Percentiles rank a stretch among this genome's conserved stretches.
phyloP scores from a whole-genome alignment of 306 rosid species.

The Alnus rubra region DNA sequence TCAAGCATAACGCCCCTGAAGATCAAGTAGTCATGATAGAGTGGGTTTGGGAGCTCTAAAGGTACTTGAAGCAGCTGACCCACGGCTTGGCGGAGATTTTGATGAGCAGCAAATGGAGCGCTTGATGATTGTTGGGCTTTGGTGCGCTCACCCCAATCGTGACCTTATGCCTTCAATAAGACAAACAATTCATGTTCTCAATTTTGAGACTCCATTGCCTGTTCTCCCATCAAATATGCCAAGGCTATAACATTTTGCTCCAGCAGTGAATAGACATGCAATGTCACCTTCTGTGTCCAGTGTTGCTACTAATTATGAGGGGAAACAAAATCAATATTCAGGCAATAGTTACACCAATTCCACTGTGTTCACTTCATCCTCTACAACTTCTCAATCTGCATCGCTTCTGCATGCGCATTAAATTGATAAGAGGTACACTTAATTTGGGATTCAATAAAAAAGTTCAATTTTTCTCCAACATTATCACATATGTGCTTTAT shows the following conservation, averaged over 20 bases:
- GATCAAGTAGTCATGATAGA: background rate
- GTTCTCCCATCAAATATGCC: background rate
- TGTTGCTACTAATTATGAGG: too few species aligned
- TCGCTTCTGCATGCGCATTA: too few species aligned
- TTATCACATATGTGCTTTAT: too few species aligned
- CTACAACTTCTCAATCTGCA: too few species aligned
- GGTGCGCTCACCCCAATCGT: background rate
- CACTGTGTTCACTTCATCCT: too few species aligned
- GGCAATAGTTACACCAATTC: too few species aligned
- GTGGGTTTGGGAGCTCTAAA: background rate
- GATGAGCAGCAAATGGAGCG: background rate
- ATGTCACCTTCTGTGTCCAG: too few species aligned
- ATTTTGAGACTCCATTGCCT: background rate
- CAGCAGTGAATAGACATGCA: background rate
- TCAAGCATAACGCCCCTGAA: background rate
- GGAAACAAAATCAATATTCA: too few species aligned
- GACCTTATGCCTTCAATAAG: background rate
- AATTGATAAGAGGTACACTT: too few species aligned
- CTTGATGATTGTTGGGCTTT: background rate
- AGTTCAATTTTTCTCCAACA: too few species aligned
- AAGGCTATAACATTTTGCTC: background rate
- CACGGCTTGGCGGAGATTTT: background rate
- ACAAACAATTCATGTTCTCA: background rate
- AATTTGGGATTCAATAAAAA: too few species aligned
- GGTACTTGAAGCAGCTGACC: background rate